phyloP scores from a whole-genome alignment of 345 rosid species.

The Eucalyptus viminalis region DNA sequence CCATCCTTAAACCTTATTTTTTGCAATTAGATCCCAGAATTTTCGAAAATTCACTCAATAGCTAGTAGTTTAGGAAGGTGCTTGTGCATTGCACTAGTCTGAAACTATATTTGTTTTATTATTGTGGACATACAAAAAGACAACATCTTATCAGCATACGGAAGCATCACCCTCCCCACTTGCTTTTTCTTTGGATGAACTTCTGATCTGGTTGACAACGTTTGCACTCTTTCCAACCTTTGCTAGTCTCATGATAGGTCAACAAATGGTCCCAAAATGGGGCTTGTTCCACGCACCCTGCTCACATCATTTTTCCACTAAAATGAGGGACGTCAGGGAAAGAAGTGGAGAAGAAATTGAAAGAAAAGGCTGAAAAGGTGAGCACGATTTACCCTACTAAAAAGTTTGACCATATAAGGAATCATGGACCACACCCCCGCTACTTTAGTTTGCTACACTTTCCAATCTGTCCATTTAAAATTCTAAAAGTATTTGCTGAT shows the following conservation, averaged over 20 bases:
- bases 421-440: background rate
- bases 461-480: background rate
- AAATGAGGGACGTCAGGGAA: background rate
- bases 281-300: background rate
- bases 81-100: background rate
- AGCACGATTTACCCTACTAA: background rate
- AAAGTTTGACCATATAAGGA: background rate
- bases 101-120: background rate
- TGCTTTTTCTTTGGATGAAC: background rate
- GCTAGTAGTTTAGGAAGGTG: background rate
- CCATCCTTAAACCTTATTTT: background rate
- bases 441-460: background rate
- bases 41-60: background rate
- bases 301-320: background rate
- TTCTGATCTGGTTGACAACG: background rate
- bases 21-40: background rate
- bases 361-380: background rate
- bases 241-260: no score
- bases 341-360: background rate
- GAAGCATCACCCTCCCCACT: background rate
- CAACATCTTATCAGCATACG: background rate
- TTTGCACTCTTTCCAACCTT: background rate
- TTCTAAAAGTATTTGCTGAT: background rate
- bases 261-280: background rate
- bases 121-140: background rate